Percentiles rank a stretch among this genome's conserved stretches.
These are phyloP conservation scores for Melanogaster broomeanus DNA, from an alignment of 768 basidiomycete species.

Conservation along the genomic window DNA sequence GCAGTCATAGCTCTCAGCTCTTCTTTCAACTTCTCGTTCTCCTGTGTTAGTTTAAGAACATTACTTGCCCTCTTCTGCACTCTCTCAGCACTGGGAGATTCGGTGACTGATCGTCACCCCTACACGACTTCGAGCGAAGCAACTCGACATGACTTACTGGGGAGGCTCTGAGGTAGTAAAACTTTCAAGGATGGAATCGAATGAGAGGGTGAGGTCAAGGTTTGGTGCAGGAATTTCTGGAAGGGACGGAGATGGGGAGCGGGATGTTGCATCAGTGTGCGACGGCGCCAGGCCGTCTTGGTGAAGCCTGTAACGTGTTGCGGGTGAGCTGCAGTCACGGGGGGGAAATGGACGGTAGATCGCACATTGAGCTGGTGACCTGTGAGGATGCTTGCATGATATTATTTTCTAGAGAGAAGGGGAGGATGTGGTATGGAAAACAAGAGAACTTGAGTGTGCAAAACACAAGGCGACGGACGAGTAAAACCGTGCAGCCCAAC, in stretches of 20 bases:
- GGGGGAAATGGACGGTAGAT: slow-evolving; percentile 3
- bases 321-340: slow-evolving; percentile 20
- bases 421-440: slow-evolving; percentile 2
- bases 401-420: slow-evolving; percentile 10
- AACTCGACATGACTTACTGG: slow-evolving; percentile 47
- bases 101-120: slow-evolving; percentile 35
- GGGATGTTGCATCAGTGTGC: slow-evolving; percentile 14
- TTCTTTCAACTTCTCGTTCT: slow-evolving; percentile 77
- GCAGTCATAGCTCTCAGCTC: slow-evolving; percentile 77
- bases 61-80: slow-evolving; percentile 75
- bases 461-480: too few relatives aligned
- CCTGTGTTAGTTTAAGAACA: slow-evolving; percentile 73
- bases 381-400: slow-evolving; percentile 29
- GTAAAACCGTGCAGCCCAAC: too few relatives aligned
- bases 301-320: slow-evolving; percentile 18
- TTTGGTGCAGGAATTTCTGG: slow-evolving; percentile 56
- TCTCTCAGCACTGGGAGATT: slow-evolving; percentile 30
- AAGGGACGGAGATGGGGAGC: slow-evolving; percentile 36
- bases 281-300: slow-evolving; percentile 20
- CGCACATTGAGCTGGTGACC: slow-evolving; percentile 23
- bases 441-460: not conserved
- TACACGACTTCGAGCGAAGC: slow-evolving; percentile 18
- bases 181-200: slow-evolving; percentile 43
- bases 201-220: slow-evolving; percentile 45
- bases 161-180: slow-evolving; percentile 25